Percentiles rank a stretch among this genome's conserved stretches.
These are phyloP conservation scores for Colletotrichum sp. DNA, from an alignment of 2,329 filamentous ascomycete species.

Conservation along the genomic window DNA sequence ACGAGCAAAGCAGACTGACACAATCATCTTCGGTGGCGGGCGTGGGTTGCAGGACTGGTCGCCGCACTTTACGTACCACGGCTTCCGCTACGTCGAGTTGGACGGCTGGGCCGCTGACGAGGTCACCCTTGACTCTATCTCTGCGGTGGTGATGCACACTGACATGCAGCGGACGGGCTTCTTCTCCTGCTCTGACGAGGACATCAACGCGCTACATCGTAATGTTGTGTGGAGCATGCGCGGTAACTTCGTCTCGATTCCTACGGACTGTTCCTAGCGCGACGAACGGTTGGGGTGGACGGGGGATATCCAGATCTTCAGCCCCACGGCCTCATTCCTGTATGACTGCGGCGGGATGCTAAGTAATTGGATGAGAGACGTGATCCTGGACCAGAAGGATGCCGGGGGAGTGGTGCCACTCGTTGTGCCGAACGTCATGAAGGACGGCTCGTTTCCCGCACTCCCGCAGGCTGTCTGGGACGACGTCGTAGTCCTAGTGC, in stretches of 20 bases:
- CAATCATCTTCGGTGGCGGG: conserved; percentile 31
- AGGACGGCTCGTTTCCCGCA: conserved; percentile 20
- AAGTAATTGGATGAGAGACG: conserved; percentile 51
- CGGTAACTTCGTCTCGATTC: conserved; percentile 61
- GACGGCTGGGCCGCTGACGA: conserved; percentile 40
- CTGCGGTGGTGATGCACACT: conserved; percentile 47
- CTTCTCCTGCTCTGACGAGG: conserved; percentile 54
- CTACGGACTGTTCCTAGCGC: conserved; percentile 61
- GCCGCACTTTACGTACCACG: conserved; percentile 55
- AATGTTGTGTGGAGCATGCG: conserved; percentile 62
- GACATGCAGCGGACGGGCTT: conserved; percentile 54
- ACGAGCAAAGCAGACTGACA: conserved; percentile 44
- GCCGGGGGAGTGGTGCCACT: conserved; percentile 36
- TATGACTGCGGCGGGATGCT: conserved; percentile 57
- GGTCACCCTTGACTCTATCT: conserved; percentile 18
- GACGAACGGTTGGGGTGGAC: conserved; percentile 61
- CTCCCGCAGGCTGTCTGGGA: conserved; percentile 43
- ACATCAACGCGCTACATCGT: conserved; percentile 56
- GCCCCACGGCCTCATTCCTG: conserved; percentile 54
- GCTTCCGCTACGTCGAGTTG: conserved; percentile 57
- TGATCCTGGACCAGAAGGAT: conserved; percentile 36
- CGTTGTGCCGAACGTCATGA: conserved; percentile 31
- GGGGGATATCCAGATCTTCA: conserved; percentile 54
- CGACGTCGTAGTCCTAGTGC: conserved; percentile 42
- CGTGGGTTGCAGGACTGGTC: conserved; percentile 32